Evolutionary conservation across 2,329 filamentous ascomycete genomes (phyloP).

Genomic region (Claviceps spartinae): DNA sequence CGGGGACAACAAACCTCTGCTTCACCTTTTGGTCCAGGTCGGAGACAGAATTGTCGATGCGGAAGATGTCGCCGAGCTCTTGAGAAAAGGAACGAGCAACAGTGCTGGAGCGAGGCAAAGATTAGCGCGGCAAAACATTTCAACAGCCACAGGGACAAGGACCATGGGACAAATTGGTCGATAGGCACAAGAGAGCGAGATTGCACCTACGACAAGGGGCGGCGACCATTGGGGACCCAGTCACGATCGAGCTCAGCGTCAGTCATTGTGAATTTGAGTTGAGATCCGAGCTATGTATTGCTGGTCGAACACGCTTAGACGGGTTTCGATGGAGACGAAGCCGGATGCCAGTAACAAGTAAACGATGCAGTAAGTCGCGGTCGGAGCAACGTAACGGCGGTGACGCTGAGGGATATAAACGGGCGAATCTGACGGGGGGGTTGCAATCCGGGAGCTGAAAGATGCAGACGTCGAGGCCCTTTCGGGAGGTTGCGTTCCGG

Average conservation of each 20-base stretch:
- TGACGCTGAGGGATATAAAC: background rate
- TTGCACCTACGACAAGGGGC: conserved; percentile 67
- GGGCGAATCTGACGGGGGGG: background rate
- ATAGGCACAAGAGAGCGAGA: background rate
- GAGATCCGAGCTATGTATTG: background rate
- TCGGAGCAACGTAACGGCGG: background rate
- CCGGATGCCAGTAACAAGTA: background rate
- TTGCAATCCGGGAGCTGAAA: background rate
- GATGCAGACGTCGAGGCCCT: background rate
- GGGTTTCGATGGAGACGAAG: background rate
- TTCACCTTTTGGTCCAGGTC: conserved; percentile 63
- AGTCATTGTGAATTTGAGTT: conserved; percentile 24
- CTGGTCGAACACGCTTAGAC: background rate
- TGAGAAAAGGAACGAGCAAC: conserved; percentile 78
- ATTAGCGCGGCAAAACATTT: background rate
- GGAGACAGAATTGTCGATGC: conserved; percentile 65
- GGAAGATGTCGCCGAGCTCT: conserved; percentile 80
- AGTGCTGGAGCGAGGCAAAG: conserved; percentile 41
- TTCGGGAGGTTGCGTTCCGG: background rate
- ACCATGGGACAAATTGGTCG: background rate
- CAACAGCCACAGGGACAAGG: background rate
- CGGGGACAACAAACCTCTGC: conserved; percentile 53
- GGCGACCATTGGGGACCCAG: conserved; percentile 65
- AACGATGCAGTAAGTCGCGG: background rate
- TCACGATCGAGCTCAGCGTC: conserved; percentile 61